Base-by-base conservation (phyloP, 352 stramenopile species). In the Pythium sp. region DNA sequence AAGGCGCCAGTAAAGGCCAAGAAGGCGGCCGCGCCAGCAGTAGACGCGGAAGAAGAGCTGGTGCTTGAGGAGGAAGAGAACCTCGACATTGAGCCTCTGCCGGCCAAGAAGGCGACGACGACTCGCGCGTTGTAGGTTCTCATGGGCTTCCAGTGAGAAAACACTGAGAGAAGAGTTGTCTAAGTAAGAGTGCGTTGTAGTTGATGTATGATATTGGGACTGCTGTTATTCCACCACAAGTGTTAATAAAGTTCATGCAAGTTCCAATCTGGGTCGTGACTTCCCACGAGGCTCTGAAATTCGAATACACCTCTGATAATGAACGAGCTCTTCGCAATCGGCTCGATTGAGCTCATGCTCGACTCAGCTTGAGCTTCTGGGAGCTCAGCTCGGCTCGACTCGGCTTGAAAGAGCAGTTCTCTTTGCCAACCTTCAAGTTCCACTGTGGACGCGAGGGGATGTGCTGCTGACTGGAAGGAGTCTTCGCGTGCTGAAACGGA, bases 401-500 rank as follows among this genome's bases (percentile, higher is more conserved):
- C 38, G 38, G 12, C 12, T 20, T 46, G 30, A 32, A 32, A 32
- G 30, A 32, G 30, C 30, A 32, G 30, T 3, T 32, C 6, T 46
- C 12, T 46, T 38, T 38, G 32, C 32, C 32, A 1, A 12, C 32
- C 46, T 54, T 32, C 49, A 32, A 56, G 22, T 32, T 32, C 30
- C 30, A 32, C 30, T 32, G 30, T 32, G 30, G 30, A 32, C 30
- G 30, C 30, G 30, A 32, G 2, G n/a, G n/a, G n/a, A 56, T 20
- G 38, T 4, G 12, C 38, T 46, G 4, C 38, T 46, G 2, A 22
- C 38, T 46, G 2, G 49, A 56, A 56, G 49, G n/a, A 6, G n/a
- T 12, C 49, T 56, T 56, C 49, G 24, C 53, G 53, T 34, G 53
- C 24, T 58, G 53, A 58, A 58, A 58, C 36, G 53, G 26, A 58